Base-by-base conservation (phyloP, 1,139 yeast genomes). In the Hemisphaericaspora xylofermentans region DNA sequence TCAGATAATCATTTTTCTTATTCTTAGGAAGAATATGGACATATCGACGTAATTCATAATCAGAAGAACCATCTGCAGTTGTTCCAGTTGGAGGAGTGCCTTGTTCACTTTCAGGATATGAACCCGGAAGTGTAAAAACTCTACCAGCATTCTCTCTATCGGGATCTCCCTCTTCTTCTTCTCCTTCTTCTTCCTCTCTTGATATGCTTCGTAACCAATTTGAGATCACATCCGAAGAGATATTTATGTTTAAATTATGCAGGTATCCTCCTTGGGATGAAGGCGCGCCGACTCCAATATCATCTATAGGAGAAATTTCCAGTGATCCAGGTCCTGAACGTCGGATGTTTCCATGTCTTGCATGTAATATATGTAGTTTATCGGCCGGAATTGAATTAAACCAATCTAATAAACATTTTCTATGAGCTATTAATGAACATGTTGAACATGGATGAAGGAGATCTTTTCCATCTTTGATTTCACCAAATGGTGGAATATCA, bases 331-430 rank as follows among this genome's bases (percentile, higher is more conserved):
- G 26, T 40, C 47, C 4, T 38, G 14, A 13, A 42, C 15, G 3
- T 44, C n/a, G n/a, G n/a, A 28, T 29, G 35, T 41, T 35, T 6
- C 58, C 49, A 27, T 61, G 58, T 39, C 43, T 39, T 6, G 58
- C 49, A 27, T 61, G 58, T n/a, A 61, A 47, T 0, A 64, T 46
- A 25, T 56, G 56, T 17, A 65, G 43, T 39, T 64, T 63, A 36
- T 63, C 63, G 10, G 60, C 43, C 3, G 71, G 67, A 15, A 71
- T 53, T 6, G 72, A 59, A 46, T 65, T 63, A 53, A 70, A 66
- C 76, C 77, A 72, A 44, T 71, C 77, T 12, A 68, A 43, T 22
- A 72, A 53, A 45, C 78, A 72, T 46, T 66, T 68, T 27, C 67
- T 53, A 53, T 72, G 78, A 21, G 70, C 54, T 4, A 58, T 58